These are phyloP conservation scores for Vaccinium corymbosum DNA, from an alignment of 148 eudicot genomes.

Conservation along the genomic window DNA sequence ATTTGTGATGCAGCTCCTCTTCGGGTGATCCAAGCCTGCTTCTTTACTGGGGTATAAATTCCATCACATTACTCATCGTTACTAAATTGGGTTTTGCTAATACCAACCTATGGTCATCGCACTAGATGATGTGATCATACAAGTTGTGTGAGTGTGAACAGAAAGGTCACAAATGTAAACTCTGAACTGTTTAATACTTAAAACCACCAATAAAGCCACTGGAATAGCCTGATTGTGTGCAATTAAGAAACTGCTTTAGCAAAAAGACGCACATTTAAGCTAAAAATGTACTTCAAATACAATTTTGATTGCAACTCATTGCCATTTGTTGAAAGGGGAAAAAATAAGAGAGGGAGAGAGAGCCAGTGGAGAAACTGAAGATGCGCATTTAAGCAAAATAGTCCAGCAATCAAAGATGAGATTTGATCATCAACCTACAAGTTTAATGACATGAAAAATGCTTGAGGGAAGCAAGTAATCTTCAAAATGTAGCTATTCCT, in stretches of 20 bases:
- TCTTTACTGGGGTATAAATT: slow-evolving; percentile 54
- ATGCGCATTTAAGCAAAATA: slow-evolving; percentile 2
- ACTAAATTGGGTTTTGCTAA: not conserved
- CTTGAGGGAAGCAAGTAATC: slow-evolving; percentile 53
- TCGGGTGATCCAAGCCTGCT: slow-evolving; percentile 61
- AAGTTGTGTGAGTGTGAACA: not conserved
- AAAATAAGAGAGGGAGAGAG: not conserved
- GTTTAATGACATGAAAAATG: slow-evolving; percentile 22
- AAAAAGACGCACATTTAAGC: not conserved
- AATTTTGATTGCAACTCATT: not conserved
- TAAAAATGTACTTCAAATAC: not conserved
- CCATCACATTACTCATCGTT: not conserved
- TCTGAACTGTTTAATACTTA: not conserved
- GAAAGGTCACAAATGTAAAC: not conserved
- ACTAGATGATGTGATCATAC: not conserved
- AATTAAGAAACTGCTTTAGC: not conserved
- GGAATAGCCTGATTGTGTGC: not conserved
- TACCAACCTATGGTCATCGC: not conserved
- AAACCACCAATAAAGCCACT: not conserved
- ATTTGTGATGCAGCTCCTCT: slow-evolving; percentile 72
- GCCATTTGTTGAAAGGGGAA: not conserved
- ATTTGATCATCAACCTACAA: not conserved
- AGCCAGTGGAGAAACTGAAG: not conserved
- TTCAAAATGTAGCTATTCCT: not conserved
- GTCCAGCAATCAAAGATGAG: slow-evolving; percentile 5